Base-by-base conservation (phyloP, 1,284 basidiomycete species). In the Ceratobasidium sp. region DNA sequence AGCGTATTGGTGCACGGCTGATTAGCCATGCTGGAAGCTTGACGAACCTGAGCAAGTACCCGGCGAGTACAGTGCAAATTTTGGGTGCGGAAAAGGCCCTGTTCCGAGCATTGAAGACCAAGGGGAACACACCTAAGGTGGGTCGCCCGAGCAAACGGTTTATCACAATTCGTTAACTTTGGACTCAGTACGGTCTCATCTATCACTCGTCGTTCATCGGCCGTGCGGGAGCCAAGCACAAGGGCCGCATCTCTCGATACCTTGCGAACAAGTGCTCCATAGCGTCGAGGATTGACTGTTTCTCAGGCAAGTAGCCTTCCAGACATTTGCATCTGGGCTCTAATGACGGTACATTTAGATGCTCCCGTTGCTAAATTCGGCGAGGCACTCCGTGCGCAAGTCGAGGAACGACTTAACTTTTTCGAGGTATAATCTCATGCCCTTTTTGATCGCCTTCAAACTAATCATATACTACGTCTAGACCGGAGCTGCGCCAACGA, bases 201-300 rank as follows among this genome's bases (percentile, higher is more conserved):
- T 96, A 95, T 80, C 93, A 96, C 80, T 94, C 93, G 17, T 87
- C 93, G 20, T 98, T 96, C 83, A 99, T 99, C 77, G 94, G 95
- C 25, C 91, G 96, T 62, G 96, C 97, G 2, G 93, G 90, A 17
- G 86, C 94, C 68, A 97, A 97, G 81, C 90, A 95, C 85, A 99
- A 99, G 85, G 96, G 96, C 40, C 90, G 97, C 71, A 98, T 98
- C 79, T 97, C 95, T 12, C 90, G 96, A 45, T 98, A 97, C 87
- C 85, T 99, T 38, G 97, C 96, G 57, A 99, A 99, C 86, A 99
- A 99, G 82, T 97, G 95, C 79, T 96, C 94, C 69, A 99, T 99
- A 76, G 97, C 97, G 6, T 92, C 93, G 54, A 85, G 97, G 71
- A 99, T 99, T 81, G 97, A 99, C 80, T 98, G 97, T 81, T 99